These are phyloP conservation scores for Boletus subluridellus DNA, from an alignment of 1,284 basidiomycete species.

Conservation along the genomic window DNA sequence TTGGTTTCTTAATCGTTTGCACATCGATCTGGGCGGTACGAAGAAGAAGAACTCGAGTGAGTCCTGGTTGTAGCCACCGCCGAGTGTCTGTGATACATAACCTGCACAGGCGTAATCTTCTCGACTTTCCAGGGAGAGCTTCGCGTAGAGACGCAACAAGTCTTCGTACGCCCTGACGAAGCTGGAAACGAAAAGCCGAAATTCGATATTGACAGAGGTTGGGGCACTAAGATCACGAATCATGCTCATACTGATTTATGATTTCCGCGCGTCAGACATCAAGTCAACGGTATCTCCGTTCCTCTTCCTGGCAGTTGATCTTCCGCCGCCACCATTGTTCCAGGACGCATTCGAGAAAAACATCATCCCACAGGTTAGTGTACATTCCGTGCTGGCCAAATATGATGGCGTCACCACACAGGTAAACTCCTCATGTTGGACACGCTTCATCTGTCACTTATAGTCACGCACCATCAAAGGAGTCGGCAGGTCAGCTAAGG, in stretches of 20 bases:
- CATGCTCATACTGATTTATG: conserved; percentile 13
- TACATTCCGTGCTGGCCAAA: conserved; percentile 90
- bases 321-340: conserved; percentile 94
- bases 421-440: conserved; percentile 42
- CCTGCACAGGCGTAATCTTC: conserved; percentile 76
- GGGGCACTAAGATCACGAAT: conserved; percentile 18
- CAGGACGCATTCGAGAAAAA: conserved; percentile 95
- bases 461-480: conserved; percentile 44
- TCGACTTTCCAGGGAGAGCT: conserved; percentile 93
- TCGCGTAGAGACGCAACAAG: conserved; percentile 90
- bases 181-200: conserved; percentile 72
- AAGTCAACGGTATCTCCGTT: conserved; percentile 87
- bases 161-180: conserved; percentile 77
- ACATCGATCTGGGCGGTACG: conserved; percentile 86
- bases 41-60: conserved; percentile 84
- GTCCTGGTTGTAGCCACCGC: conserved; percentile 29
- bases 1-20: conserved; percentile 93
- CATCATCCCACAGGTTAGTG: conserved; percentile 95
- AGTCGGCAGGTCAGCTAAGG: conserved; percentile 81
- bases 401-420: conserved; percentile 91
- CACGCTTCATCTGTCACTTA: conserved; percentile 19
- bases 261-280: conserved; percentile 58
- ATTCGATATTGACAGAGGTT: conserved; percentile 91
- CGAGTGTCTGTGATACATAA: conserved; percentile 14
- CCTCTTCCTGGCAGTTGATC: conserved; percentile 91